These are phyloP conservation scores for Pythium oligandrum DNA, from an alignment of 352 stramenopile species.

Conservation along the genomic window DNA sequence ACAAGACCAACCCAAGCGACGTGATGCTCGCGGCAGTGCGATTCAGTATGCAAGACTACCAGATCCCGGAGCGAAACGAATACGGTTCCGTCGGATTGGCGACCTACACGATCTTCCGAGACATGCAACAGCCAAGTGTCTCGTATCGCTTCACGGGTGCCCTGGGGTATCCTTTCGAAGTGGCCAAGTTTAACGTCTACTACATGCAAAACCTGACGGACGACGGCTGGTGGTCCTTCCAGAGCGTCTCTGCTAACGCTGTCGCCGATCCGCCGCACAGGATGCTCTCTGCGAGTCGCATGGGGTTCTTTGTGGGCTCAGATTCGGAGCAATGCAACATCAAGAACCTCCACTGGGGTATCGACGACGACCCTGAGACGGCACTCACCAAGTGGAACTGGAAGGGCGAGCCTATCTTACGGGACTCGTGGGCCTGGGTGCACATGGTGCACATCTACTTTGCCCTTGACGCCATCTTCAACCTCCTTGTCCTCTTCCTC, in stretches of 20 bases:
- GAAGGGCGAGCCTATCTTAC: slow-evolving; percentile 22
- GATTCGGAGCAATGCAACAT: slow-evolving; percentile 31
- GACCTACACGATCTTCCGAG: slow-evolving; percentile 1
- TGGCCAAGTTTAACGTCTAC: slow-evolving; percentile 7
- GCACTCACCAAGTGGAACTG: slow-evolving; percentile 22
- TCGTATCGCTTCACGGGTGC: slow-evolving; percentile 10
- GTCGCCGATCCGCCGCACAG: slow-evolving; percentile 6
- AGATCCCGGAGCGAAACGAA: slow-evolving; percentile 12
- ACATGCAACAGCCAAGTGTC: slow-evolving; percentile 8
- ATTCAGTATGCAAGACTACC: slow-evolving; percentile 19
- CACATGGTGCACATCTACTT: slow-evolving; percentile 46
- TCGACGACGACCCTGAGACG: slow-evolving; percentile 14
- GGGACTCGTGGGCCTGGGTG: slow-evolving; percentile 46
- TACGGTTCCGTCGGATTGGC: slow-evolving; percentile 2
- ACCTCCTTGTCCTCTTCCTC: slow-evolving; percentile 31
- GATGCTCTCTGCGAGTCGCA: slow-evolving; percentile 23
- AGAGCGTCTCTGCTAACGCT: slow-evolving; percentile 4
- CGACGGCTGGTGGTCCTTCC: slow-evolving; percentile 8
- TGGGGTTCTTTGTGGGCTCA: slow-evolving; percentile 26
- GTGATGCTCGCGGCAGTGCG: slow-evolving; percentile 14
- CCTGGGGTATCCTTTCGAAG: slow-evolving; percentile 24
- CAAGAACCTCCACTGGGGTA: slow-evolving; percentile 21
- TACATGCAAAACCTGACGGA: background rate
- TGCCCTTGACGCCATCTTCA: slow-evolving; percentile 31
- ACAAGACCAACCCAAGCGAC: slow-evolving; percentile 7